A percentile compares a stretch with the other conserved stretches of the same genome.
Evolutionary conservation across 2,329 filamentous ascomycete species (phyloP).

Genomic region (Metarhizium brunneum): DNA sequence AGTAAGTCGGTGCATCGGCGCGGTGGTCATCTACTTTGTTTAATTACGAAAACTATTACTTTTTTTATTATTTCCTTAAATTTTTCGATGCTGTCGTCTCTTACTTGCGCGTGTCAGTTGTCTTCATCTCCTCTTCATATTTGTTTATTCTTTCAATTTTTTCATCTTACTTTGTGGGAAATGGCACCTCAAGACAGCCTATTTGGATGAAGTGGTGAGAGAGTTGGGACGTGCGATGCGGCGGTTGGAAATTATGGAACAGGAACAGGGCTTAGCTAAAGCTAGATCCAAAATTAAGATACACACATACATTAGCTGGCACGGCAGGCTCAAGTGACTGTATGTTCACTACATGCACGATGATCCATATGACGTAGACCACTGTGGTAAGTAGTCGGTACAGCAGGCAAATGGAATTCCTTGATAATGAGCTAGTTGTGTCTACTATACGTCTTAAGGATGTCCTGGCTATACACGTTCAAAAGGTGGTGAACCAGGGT

Average conservation of each 20-base stretch:
- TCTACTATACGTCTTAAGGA: neutral
- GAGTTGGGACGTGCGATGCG: neutral
- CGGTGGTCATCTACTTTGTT: slow-evolving; percentile 41
- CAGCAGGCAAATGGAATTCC: too few relatives aligned
- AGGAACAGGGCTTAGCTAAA: neutral
- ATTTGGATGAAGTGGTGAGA: neutral
- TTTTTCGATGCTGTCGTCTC: neutral
- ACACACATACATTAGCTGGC: neutral
- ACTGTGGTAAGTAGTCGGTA: too few relatives aligned
- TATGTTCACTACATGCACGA: too few relatives aligned
- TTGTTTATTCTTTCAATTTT: slow-evolving; percentile 4
- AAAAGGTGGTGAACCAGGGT: neutral
- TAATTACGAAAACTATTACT: slow-evolving; percentile 34
- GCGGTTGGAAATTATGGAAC: slow-evolving; percentile 1
- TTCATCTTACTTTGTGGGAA: slow-evolving; percentile 2
- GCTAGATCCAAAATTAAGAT: neutral
- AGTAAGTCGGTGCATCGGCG: slow-evolving; percentile 22
- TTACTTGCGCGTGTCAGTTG: neutral
- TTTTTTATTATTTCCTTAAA: slow-evolving; percentile 8
- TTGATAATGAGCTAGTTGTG: neutral
- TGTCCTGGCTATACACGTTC: neutral
- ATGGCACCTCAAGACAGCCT: neutral
- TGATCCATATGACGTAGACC: too few relatives aligned
- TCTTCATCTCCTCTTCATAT: neutral
- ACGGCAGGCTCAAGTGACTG: too few relatives aligned